phyloP scores from a whole-genome alignment of 192 early-diverging fungal genomes.

The Entomortierella lignicola region DNA sequence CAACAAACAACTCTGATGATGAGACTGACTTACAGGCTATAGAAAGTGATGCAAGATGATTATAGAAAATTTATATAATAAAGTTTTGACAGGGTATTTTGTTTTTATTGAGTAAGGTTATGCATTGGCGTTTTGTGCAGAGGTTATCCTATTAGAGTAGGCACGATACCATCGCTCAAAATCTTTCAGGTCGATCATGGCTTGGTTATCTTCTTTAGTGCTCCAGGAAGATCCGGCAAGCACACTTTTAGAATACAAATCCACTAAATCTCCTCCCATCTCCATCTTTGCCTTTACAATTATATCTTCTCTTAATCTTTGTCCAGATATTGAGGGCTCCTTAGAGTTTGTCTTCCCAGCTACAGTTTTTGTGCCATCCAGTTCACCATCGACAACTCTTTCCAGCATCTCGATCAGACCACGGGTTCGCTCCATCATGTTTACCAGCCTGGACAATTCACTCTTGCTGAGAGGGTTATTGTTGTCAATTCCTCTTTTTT shows the following conservation, averaged over 20 bases:
- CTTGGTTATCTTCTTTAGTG: conserved; percentile 1
- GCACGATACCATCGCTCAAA: conserved; percentile 45
- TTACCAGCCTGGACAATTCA: conserved; percentile 27
- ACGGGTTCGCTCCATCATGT: conserved; percentile 21
- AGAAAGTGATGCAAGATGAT: conserved; percentile 8
- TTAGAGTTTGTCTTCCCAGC: too few species aligned
- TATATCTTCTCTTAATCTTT: background rate
- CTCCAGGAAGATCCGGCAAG: conserved; percentile 25
- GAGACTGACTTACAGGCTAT: background rate
- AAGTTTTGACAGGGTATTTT: too few species aligned
- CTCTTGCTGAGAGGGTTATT: background rate
- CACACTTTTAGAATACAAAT: conserved; percentile 11
- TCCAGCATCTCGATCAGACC: conserved; percentile 41
- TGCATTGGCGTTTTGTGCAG: conserved; percentile 14
- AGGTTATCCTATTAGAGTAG: conserved; percentile 20
- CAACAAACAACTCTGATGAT: background rate
- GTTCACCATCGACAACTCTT: conserved; percentile 8
- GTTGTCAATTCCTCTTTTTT: conserved; percentile 7
- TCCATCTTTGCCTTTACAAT: conserved; percentile 18
- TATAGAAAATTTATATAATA: too few species aligned
- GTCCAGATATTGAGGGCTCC: too few species aligned
- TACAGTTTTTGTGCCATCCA: background rate
- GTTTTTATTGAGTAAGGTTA: too few species aligned
- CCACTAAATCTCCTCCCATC: conserved; percentile 47
- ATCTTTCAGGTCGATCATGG: conserved; percentile 23